Evolutionary conservation across 2,329 filamentous ascomycete species (phyloP), one percentile per base, ranked within the genome.

Genomic region (Fusarium piperis): DNA sequence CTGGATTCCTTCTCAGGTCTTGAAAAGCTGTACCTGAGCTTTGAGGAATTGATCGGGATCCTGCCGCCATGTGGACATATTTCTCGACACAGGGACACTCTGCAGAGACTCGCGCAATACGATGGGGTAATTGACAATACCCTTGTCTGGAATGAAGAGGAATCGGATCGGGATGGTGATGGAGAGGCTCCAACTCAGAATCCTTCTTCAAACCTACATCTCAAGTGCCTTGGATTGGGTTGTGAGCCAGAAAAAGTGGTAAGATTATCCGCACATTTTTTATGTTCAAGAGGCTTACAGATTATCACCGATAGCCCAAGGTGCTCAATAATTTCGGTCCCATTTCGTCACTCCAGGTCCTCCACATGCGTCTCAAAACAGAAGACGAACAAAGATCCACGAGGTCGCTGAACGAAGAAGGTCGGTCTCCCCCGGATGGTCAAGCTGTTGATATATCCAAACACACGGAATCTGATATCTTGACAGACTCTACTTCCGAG

Each of bases 221-320:
- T 66, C 3, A 53, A 66, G 10, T 66, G 52, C 16, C 51, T 66
- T 12, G 59, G 64, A 53, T 30, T 66, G 30, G n/a, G 36, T 10
- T 66, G 64, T 16, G 32, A 11, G 6, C 59, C 59, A 6, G 30
- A 48, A 18, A 7, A 7, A 6, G 41, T 32, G 36, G 64, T 63
- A 55, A 53, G 33, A n/a, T 2, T 8, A 11, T 52, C 10, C 9
- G 9, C 3, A 33, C 8, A 8, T 13, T 9, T 16, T 30, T 20
- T 7, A 11, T 9, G 1, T 23, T 15, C 9, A 9, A 13, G 16
- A 51, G 44, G 32, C 53, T 48, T 15, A 53, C 23, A 23, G 9
- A 35, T 16, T n/a, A 4, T n/a, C 5, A 3, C n/a, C 13, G 10
- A 5, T 20, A 65, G 63, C 41, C 62, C 10, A 4, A 20, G 16